Conservation (phyloP, 768 basidiomycete genomes). For the Tricholoma furcatifolium region DNA sequence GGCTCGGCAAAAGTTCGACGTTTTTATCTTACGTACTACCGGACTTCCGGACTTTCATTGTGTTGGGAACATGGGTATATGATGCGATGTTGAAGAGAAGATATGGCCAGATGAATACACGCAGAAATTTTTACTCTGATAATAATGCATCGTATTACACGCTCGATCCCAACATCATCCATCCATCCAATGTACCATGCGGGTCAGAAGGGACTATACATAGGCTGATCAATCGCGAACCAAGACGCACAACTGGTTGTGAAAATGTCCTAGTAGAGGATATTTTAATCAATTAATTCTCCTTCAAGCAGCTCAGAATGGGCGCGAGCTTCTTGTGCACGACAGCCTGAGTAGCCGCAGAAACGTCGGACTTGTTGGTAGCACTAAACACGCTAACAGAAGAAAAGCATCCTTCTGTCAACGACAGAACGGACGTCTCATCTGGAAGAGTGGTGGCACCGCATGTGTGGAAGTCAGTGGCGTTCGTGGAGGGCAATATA, state of each 20-base stretch:
- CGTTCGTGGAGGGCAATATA: constrained; percentile 26
- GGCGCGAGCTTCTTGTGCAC: constrained; percentile 35
- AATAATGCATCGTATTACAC: neutral
- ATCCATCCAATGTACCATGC: neutral
- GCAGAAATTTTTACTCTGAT: no score
- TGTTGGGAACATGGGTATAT: no score
- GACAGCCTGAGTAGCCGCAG: constrained; percentile 36
- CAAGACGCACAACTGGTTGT: neutral
- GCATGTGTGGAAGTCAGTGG: constrained; percentile 43
- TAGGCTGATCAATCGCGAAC: no score
- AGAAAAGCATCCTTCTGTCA: constrained; percentile 36
- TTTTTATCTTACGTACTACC: no score
- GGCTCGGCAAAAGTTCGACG: no score
- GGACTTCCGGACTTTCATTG: no score
- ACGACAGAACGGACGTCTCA: constrained; percentile 37
- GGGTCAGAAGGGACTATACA: neutral
- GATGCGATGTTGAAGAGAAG: no score
- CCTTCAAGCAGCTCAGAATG: constrained; percentile 26
- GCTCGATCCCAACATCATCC: no score
- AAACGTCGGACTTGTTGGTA: constrained; percentile 40
- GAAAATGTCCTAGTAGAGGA: neutral
- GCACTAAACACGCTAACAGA: constrained; percentile 48
- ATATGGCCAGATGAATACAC: no score
- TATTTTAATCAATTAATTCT: no score
- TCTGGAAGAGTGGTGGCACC: constrained; percentile 40